Base-by-base conservation (phyloP, 2,329 filamentous ascomycete genomes). In the Cladophialophora immunda region DNA sequence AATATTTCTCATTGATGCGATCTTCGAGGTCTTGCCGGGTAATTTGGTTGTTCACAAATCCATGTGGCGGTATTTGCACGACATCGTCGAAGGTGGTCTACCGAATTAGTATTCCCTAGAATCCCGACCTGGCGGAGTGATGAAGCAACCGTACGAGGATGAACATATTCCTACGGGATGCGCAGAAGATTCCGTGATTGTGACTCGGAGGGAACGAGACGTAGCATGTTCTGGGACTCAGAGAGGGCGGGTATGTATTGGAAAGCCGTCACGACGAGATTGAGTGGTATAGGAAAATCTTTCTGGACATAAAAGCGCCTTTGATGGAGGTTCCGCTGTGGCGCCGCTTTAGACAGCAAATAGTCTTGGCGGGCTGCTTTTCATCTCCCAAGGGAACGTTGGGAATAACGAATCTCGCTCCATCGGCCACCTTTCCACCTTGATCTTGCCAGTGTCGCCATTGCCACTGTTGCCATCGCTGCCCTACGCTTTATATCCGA, bases 1-100 rank as follows among this genome's bases (percentile, higher is more conserved):
- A 89, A 79, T 97, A 99, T 81, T 99, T 99, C 70, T 89, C 86
- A 78, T 99, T 98, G 81, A 99, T 95, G 75, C 95, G 95, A 81
- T 99, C 94, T 80, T 97, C 93, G 70, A 99, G 92, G 0, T 93
- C 93, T 70, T 93, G 87, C 34, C 88, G 86, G 75, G 92, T 96
- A 71, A 81, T 79, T 53, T 68, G 63, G 62, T 71, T 68, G 68
- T 88, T 85, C 79, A 95, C 95, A 68, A 89, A 86, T 77, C 97
- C 92, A 75, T 92, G 87, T 1, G 95, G 95, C 34, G 88, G 86
- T 81, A 99, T 96, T 80, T 97, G 92, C 72, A 99, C 93, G 73
- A 99, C 86, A 83, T 99, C 95, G 73, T 93, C 90, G 74, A 99
- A 89, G 72, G 95, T 97, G 52, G 93, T 95, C 95, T 97, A 70